phyloP scores from a whole-genome alignment of 2,329 filamentous ascomycete species.

The Xylaria sp. region DNA sequence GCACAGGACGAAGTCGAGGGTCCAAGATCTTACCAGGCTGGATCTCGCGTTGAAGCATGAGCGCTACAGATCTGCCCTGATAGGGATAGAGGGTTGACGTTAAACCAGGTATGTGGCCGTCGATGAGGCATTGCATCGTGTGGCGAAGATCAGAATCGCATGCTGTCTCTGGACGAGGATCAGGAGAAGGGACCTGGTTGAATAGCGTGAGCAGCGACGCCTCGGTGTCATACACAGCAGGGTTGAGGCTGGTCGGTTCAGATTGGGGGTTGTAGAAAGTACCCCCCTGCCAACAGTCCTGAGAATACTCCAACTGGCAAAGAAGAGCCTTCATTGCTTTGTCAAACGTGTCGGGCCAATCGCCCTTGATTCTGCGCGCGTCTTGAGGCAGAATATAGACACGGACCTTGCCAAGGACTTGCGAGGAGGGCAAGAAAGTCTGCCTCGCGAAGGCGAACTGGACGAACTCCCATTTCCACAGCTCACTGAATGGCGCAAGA shows the following conservation, averaged over 20 bases:
- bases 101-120: slow-evolving; percentile 51
- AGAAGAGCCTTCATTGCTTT: slow-evolving; percentile 47
- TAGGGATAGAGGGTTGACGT: slow-evolving; percentile 67
- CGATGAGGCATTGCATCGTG: slow-evolving; percentile 52
- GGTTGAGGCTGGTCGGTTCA: slow-evolving; percentile 13
- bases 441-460: slow-evolving; percentile 37
- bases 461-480: slow-evolving; percentile 40
- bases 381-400: slow-evolving; percentile 65
- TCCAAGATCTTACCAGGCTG: slow-evolving; percentile 62
- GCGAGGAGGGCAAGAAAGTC: slow-evolving; percentile 5
- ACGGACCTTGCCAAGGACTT: slow-evolving; percentile 37
- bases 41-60: slow-evolving; percentile 79
- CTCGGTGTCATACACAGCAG: slow-evolving; percentile 37
- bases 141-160: slow-evolving; percentile 45
- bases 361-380: slow-evolving; percentile 47
- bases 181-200: slow-evolving; percentile 66
- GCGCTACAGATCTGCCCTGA: slow-evolving; percentile 70
- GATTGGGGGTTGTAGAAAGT: slow-evolving; percentile 17
- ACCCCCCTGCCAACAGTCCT: slow-evolving; percentile 49
- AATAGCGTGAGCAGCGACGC: slow-evolving; percentile 64
- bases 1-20: slow-evolving; percentile 59
- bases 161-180: slow-evolving; percentile 48
- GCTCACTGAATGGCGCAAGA: slow-evolving; percentile 24
- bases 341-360: slow-evolving; percentile 43
- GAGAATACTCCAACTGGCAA: slow-evolving; percentile 49